These are phyloP conservation scores for Salix caprea DNA, from an alignment of 345 rosid genomes.

Conservation along the genomic window DNA sequence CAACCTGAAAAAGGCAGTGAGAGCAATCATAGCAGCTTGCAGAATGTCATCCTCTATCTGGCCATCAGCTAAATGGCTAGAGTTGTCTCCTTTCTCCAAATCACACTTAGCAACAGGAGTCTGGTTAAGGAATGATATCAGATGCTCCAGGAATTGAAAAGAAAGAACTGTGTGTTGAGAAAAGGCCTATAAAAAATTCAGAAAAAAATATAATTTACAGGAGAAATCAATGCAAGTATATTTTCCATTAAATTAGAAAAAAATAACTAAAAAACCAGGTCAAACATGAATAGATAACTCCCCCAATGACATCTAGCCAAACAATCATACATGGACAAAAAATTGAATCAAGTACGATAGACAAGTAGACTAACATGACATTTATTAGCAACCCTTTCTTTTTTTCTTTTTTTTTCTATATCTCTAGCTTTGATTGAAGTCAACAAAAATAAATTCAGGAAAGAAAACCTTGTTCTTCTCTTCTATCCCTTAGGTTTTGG, in stretches of 20 bases:
- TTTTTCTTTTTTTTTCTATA: too few species aligned
- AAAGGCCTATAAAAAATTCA: slow-evolving; percentile 52
- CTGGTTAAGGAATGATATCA: slow-evolving; percentile 66
- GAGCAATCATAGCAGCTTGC: slow-evolving; percentile 80
- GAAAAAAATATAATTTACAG: neutral
- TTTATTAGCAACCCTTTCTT: too few species aligned
- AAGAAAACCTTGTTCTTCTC: too few species aligned
- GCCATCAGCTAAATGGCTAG: slow-evolving; percentile 42
- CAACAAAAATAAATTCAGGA: too few species aligned
- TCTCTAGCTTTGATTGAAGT: too few species aligned
- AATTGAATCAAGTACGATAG: too few species aligned
- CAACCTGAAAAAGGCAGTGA: slow-evolving; percentile 90
- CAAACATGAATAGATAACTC: neutral
- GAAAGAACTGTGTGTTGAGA: slow-evolving; percentile 80
- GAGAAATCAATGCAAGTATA: neutral
- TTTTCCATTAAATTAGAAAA: neutral
- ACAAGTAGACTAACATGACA: too few species aligned
- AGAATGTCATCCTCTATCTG: slow-evolving; percentile 57
- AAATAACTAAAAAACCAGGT: neutral
- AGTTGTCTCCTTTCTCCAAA: slow-evolving; percentile 57
- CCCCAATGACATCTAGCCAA: too few species aligned
- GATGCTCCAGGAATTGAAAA: slow-evolving; percentile 69
- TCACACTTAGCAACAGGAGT: slow-evolving; percentile 49
- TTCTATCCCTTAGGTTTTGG: too few species aligned
- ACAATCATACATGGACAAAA: too few species aligned